Conservation (phyloP, 129 eudicot species). For the Helichrysum umbraculigerum region DNA sequence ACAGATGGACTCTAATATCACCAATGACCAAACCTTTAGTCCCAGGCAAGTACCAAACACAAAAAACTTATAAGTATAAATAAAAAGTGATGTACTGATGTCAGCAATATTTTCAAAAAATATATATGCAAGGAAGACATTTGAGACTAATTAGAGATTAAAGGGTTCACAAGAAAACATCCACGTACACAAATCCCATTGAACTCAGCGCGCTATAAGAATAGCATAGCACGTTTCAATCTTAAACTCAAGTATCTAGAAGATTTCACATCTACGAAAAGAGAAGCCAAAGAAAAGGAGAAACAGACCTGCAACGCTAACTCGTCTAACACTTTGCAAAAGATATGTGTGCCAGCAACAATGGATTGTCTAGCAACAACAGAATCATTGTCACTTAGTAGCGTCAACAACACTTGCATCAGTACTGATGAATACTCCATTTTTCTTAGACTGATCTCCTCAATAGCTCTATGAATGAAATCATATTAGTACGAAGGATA, state of each 20-base stretch:
- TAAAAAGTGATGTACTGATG: background rate
- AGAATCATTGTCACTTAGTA: conserved; percentile 60
- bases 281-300: conserved; percentile 2
- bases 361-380: conserved; percentile 72
- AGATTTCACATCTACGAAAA: background rate
- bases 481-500: conserved; percentile 28
- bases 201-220: background rate
- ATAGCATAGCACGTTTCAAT: conserved; percentile 10
- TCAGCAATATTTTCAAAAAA: conserved; percentile 9
- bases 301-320: conserved; percentile 65
- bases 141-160: conserved; percentile 14
- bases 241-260: conserved; percentile 1
- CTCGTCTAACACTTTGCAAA: conserved; percentile 64
- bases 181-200: background rate
- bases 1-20: conserved; percentile 6
- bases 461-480: conserved; percentile 50
- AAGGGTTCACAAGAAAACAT: background rate
- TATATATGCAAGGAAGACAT: background rate
- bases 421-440: conserved; percentile 63
- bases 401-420: conserved; percentile 61
- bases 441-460: conserved; percentile 62
- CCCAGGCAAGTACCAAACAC: background rate
- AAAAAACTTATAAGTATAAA: background rate
- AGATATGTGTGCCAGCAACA: conserved; percentile 61
- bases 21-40: background rate